A percentile compares a stretch with the other conserved stretches of the same genome.
These are phyloP conservation scores for Hanseniaspora thailandica DNA, from an alignment of 805 yeast genomes.

Conservation along the genomic window DNA sequence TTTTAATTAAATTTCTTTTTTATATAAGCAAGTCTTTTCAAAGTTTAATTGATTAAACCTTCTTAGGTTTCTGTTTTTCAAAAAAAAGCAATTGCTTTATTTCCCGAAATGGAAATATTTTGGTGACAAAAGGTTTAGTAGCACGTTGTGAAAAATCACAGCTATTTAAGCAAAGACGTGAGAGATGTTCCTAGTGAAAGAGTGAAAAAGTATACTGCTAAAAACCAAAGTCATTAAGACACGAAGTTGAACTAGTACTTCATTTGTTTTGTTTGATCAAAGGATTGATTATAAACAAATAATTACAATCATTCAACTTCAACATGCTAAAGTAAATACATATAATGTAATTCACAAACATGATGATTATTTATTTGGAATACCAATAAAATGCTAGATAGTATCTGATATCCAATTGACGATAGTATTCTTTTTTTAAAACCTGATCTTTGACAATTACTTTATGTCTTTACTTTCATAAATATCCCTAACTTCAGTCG, in stretches of 20 bases:
- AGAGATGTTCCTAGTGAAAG: no score
- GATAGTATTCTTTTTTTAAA: slow-evolving; percentile 10
- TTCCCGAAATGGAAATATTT: neutral
- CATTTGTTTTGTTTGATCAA: neutral
- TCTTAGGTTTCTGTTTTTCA: no score
- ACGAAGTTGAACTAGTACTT: neutral
- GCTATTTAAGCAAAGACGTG: neutral
- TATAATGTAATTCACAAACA: neutral
- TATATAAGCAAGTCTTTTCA: neutral
- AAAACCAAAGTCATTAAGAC: neutral
- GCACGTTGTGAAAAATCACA: no score
- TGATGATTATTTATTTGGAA: slow-evolving; percentile 13
- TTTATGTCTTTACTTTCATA: neutral
- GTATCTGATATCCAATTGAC: slow-evolving; percentile 9
- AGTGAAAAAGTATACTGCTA: neutral
- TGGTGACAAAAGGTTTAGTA: no score
- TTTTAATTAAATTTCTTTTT: slow-evolving; percentile 18
- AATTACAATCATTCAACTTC: neutral
- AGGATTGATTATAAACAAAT: neutral
- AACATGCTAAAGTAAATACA: no score
- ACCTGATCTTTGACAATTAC: slow-evolving; percentile 2
- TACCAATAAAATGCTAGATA: slow-evolving; percentile 14
- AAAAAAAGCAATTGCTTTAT: neutral
- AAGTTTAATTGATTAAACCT: neutral
- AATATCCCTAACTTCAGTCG: neutral